phyloP scores from a whole-genome alignment of 176 grass and related monocot genomes.

The Thinopyrum elongatum region DNA sequence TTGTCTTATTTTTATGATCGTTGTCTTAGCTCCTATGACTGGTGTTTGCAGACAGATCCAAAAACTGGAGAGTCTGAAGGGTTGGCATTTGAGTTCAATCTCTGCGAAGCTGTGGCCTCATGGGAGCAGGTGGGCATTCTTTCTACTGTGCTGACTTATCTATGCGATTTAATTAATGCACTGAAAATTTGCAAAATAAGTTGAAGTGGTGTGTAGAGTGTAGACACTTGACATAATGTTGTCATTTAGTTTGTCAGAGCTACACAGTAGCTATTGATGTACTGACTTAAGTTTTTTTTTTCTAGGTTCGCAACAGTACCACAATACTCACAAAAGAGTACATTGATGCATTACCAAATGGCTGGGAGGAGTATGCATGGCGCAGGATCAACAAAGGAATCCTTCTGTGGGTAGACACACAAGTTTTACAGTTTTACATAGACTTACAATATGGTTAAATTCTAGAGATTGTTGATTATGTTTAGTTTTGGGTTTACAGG shows the following conservation, averaged over 20 bases:
- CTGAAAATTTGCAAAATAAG: not conserved
- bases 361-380: conserved; percentile 98
- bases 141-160: conserved; percentile 15
- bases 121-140: conserved; percentile 77
- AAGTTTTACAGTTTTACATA: conserved; percentile 10
- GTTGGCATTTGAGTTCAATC: conserved; percentile 88
- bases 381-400: conserved; percentile 94
- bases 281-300: not conserved
- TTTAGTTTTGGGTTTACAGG: conserved; percentile 40
- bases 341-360: conserved; percentile 90
- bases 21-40: conserved; percentile 1
- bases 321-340: conserved; percentile 95
- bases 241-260: not conserved
- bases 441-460: not conserved
- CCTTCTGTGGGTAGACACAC: conserved; percentile 67
- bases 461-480: conserved; percentile 30
- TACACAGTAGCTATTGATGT: not conserved
- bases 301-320: conserved; percentile 90
- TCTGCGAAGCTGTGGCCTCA: conserved; percentile 83
- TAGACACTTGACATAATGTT: not conserved
- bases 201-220: not conserved
- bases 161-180: not conserved
- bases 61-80: conserved; percentile 77
- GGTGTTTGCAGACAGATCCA: conserved; percentile 63
- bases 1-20: not conserved